Base-by-base conservation (phyloP, 805 yeast genomes). In the Danielia reshetovae region DNA sequence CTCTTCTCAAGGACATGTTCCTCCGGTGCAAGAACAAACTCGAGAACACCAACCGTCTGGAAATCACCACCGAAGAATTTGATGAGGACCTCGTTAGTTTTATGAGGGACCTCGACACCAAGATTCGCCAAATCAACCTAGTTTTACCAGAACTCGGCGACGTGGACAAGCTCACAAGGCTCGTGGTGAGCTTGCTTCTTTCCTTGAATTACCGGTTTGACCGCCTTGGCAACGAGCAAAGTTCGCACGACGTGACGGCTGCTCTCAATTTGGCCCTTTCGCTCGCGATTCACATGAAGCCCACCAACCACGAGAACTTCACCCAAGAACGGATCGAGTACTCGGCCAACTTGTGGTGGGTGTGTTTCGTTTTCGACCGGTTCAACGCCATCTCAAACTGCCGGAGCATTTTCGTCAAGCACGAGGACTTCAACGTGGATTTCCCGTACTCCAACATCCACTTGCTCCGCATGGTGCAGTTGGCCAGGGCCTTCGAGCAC, bases 381-480 rank as follows among this genome's bases (percentile, higher is more conserved):
- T 53, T 59, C 41, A 60, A 52, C 39, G 63, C 69, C 5, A 47
- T 64, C 34, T 60, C 63, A 17, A 65, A 62, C 38, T 65, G 68
- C 5, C 50, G 69, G 12, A 64, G 68, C 2, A 48, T 64, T 24
- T 51, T 59, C n/a, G 48, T 66, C 34, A 54, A 62, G 27, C 48
- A 59, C 17, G 63, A 59, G 18, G 73, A 68, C 39, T 62, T 64
- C 22, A 65, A 66, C 32, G 45, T 62, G 18, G 45, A 46, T 3
- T 47, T 55, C 4, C 57, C 67, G 5, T 40, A 54, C 42, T 36
- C 42, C 22, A 50, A 55, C 42, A 52, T 54, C 15, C 45, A 49
- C 34, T 43, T 66, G 18, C 41, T 53, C 12, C 48, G 55, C 3
- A 43, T 68, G 14, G 59, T 62, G 23, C 52, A 54, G 25, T 54